A percentile compares a stretch with the other conserved stretches of the same genome.
Evolutionary conservation across 2,329 filamentous ascomycete species (phyloP).

Genomic region (Ceratocystiopsis brevicomis): DNA sequence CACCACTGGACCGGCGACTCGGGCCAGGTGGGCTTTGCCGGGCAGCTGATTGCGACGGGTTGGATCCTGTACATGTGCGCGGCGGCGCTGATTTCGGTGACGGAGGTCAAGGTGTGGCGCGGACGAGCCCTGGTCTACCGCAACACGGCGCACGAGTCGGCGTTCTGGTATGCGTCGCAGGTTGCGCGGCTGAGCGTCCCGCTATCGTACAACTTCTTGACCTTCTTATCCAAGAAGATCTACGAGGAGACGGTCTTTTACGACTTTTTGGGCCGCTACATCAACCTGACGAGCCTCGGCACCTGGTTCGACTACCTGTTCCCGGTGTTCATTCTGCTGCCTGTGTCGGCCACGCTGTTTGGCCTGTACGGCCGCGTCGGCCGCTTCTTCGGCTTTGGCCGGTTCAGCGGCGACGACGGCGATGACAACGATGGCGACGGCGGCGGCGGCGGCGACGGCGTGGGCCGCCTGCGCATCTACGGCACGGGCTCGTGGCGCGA

Average conservation of each 20-base stretch:
- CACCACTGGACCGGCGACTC: conserved; percentile 54
- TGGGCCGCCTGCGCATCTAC: conserved; percentile 37
- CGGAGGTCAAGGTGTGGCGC: conserved; percentile 93
- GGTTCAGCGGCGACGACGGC: conserved; percentile 50
- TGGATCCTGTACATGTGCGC: conserved; percentile 97
- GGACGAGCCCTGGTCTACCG: conserved; percentile 76
- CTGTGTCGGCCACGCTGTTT: conserved; percentile 70
- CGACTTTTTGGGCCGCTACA: conserved; percentile 61
- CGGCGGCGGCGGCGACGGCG: conserved; percentile 35
- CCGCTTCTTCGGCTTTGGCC: conserved; percentile 55
- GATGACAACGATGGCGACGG: conserved; percentile 53
- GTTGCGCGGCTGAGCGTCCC: conserved; percentile 86
- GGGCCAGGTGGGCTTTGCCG: conserved; percentile 65
- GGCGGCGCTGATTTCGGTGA: conserved; percentile 71
- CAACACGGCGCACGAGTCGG: conserved; percentile 82
- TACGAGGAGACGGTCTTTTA: conserved; percentile 72
- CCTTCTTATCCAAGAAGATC: conserved; percentile 56
- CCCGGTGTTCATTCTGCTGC: conserved; percentile 70
- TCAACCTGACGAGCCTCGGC: conserved; percentile 68
- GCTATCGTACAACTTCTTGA: conserved; percentile 89
- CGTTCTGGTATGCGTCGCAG: conserved; percentile 89
- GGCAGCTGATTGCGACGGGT: conserved; percentile 62
- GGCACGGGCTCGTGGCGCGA: conserved; percentile 80
- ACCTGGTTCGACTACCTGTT: conserved; percentile 76
- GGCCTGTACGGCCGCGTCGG: conserved; percentile 73